These are phyloP conservation scores for Hyparrhenia diplandra DNA, from an alignment of 176 grass and related monocot genomes.

Conservation along the genomic window DNA sequence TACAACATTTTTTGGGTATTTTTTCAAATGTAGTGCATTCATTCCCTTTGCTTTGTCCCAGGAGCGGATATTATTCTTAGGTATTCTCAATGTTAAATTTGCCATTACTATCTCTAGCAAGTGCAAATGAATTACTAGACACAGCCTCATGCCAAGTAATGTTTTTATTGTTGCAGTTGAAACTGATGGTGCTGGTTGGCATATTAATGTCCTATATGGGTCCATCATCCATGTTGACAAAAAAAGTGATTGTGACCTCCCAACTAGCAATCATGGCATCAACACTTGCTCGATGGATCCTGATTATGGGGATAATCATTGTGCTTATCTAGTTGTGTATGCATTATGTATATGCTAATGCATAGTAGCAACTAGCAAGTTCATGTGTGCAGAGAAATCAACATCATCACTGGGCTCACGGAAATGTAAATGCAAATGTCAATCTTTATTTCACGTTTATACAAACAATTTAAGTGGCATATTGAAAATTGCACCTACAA, in stretches of 20 bases:
- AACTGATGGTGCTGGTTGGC: slow-evolving; percentile 12
- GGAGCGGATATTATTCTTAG: background rate
- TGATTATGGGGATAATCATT: background rate
- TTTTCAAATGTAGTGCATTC: background rate
- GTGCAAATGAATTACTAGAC: background rate
- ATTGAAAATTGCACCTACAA: background rate
- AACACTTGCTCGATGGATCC: background rate
- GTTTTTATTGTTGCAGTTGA: background rate
- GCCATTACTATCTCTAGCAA: slow-evolving; percentile 6
- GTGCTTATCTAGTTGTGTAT: background rate
- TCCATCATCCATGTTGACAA: slow-evolving; percentile 8
- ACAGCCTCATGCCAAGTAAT: background rate
- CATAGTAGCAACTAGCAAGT: background rate
- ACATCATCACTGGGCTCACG: background rate
- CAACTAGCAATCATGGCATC: slow-evolving; percentile 11
- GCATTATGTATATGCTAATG: background rate
- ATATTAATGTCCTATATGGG: background rate
- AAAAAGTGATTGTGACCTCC: slow-evolving; percentile 25
- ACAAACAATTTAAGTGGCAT: background rate
- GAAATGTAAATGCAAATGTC: background rate
- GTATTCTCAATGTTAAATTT: background rate
- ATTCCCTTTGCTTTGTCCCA: background rate
- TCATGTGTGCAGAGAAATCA: background rate
- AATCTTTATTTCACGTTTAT: background rate
- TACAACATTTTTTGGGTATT: background rate